Evolutionary conservation across 108 stramenopile species (phyloP).

Genomic region (Poteriospumella lacustris): DNA sequence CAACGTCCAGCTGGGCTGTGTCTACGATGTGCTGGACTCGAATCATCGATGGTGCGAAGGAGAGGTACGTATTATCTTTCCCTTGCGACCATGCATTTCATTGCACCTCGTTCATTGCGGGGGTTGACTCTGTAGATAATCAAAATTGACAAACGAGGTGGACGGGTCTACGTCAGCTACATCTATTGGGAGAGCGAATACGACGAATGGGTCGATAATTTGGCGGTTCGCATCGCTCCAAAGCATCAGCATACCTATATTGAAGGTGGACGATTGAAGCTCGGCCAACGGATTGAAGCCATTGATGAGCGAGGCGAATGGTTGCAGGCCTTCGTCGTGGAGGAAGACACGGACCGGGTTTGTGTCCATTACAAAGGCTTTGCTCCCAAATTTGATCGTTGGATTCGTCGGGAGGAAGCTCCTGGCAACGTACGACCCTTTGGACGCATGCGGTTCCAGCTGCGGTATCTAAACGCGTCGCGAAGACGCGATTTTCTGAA

Average conservation of each 20-base stretch:
- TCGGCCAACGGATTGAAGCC: slow-evolving; percentile 45
- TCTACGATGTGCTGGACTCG: slow-evolving; percentile 24
- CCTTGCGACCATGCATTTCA: no score
- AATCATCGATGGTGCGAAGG: slow-evolving; percentile 23
- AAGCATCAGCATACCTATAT: slow-evolving; percentile 32
- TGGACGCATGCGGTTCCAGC: no score
- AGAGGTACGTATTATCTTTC: slow-evolving; percentile 18
- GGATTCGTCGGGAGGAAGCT: slow-evolving; percentile 27
- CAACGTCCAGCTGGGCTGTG: background rate
- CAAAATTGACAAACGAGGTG: slow-evolving; percentile 13
- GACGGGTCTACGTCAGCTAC: slow-evolving; percentile 33
- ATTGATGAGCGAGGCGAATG: slow-evolving; percentile 36
- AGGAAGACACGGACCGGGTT: background rate
- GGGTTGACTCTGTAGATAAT: slow-evolving; percentile 26
- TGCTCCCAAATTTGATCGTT: slow-evolving; percentile 36
- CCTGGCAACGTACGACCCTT: slow-evolving; percentile 3
- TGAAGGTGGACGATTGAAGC: slow-evolving; percentile 27
- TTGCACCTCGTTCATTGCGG: no score
- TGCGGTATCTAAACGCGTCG: no score
- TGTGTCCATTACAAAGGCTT: slow-evolving; percentile 36
- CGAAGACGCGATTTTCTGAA: no score
- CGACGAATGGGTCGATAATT: slow-evolving; percentile 40
- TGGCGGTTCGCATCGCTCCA: slow-evolving; percentile 30
- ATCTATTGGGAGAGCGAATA: slow-evolving; percentile 39
- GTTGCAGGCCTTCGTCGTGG: slow-evolving; percentile 45